Percentiles rank a stretch among this genome's conserved stretches.
Conservation (phyloP, 257 asterid genomes). For the Oldenlandia corymbosa region DNA sequence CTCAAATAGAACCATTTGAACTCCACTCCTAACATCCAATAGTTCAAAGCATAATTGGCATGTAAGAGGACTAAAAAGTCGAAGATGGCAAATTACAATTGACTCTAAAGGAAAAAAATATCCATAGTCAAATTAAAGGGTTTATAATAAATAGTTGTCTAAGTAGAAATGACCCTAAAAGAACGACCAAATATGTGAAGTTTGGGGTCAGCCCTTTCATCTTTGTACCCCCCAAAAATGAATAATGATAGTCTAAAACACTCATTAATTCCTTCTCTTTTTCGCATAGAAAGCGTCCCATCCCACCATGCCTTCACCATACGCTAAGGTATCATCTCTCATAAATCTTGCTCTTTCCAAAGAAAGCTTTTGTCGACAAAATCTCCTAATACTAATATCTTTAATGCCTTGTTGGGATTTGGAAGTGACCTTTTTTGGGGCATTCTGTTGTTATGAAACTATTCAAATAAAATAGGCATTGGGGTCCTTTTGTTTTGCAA, state of each 20-base stretch:
- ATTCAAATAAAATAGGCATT: not conserved
- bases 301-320: constrained; percentile 5
- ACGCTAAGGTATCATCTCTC: not conserved
- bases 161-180: not conserved
- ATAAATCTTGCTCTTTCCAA: constrained; percentile 4
- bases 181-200: constrained; percentile 1
- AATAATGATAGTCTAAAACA: not conserved
- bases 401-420: constrained; percentile 7
- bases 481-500: not conserved
- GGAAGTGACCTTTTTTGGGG: constrained; percentile 11
- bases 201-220: not conserved
- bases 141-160: not conserved
- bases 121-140: not conserved
- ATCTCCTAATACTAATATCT: not conserved
- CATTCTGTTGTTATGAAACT: not conserved
- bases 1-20: too few relatives aligned
- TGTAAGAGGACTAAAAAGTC: too few relatives aligned
- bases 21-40: too few relatives aligned
- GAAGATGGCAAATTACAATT: not conserved
- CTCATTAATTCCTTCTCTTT: too few relatives aligned
- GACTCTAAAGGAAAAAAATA: too few relatives aligned
- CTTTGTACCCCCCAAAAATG: too few relatives aligned
- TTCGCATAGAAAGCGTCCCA: not conserved
- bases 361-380: constrained; percentile 11
- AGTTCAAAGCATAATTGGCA: too few relatives aligned